These are phyloP conservation scores for Picocystis salinarum DNA, from an alignment of 139 green algal genomes.

Conservation along the genomic window DNA sequence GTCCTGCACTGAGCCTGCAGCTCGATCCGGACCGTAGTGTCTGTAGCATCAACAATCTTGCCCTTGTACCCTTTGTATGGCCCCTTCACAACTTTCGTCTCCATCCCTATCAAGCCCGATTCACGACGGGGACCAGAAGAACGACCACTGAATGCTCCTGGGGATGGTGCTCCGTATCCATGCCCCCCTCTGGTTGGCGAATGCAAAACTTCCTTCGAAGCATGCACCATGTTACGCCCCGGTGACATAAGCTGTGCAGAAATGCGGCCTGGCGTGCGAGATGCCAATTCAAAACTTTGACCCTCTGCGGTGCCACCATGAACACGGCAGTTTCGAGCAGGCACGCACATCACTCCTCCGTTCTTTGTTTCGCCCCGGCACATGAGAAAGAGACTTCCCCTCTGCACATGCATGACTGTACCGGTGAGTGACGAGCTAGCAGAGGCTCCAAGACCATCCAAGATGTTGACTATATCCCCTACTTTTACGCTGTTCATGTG, in stretches of 20 bases:
- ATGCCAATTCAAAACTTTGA: not conserved
- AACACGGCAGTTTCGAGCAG: slow-evolving; percentile 10
- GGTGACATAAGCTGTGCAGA: too few species aligned
- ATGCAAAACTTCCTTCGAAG: too few species aligned
- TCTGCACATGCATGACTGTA: slow-evolving; percentile 55
- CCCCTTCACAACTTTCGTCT: slow-evolving; percentile 30
- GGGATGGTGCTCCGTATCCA: too few species aligned
- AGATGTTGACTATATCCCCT: slow-evolving; percentile 37
- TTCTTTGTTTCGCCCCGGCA: slow-evolving; percentile 9
- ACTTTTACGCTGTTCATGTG: slow-evolving; percentile 7
- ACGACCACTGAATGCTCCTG: too few species aligned
- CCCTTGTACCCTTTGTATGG: slow-evolving; percentile 65
- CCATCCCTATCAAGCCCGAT: slow-evolving; percentile 23
- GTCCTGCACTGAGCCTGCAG: slow-evolving; percentile 67
- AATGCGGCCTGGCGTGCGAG: not conserved
- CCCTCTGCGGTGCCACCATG: slow-evolving; percentile 5
- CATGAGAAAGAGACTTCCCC: slow-evolving; percentile 38
- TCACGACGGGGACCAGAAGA: too few species aligned
- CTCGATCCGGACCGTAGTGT: slow-evolving; percentile 59
- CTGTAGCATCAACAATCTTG: slow-evolving; percentile 53
- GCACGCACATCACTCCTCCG: slow-evolving; percentile 15
- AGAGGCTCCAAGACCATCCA: slow-evolving; percentile 23
- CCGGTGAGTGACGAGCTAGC: too few species aligned
- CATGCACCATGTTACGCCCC: too few species aligned
- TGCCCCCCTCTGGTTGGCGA: too few species aligned